Evolutionary conservation across 495 filamentous ascomycete genomes (phyloP).

Genomic region (Talaromyces trachyspermus): DNA sequence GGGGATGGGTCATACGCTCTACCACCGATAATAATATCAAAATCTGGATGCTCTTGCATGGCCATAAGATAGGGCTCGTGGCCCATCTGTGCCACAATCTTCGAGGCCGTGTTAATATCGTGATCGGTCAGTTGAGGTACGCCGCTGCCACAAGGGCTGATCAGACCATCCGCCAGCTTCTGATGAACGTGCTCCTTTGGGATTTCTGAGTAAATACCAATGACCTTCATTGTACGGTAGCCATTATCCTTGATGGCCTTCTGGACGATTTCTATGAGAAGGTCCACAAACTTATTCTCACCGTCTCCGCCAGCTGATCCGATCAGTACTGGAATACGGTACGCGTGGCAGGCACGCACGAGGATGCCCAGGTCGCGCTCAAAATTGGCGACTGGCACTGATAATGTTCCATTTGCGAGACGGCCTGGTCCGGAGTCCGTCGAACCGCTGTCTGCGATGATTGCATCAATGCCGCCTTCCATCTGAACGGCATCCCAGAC

Average conservation of each 20-base stretch:
- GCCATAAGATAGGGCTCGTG: not conserved
- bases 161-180: constrained; percentile 15
- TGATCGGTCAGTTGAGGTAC: constrained; percentile 26
- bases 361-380: constrained; percentile 29
- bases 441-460: constrained; percentile 39
- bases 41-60: not conserved
- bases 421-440: constrained; percentile 35
- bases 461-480: constrained; percentile 22
- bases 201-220: constrained; percentile 30
- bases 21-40: constrained; percentile 34
- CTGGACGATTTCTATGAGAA: constrained; percentile 23
- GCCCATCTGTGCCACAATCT: constrained; percentile 15
- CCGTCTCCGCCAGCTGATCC: constrained; percentile 38
- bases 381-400: constrained; percentile 20
- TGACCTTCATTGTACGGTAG: constrained; percentile 25
- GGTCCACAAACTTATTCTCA: constrained; percentile 27
- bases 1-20: constrained; percentile 39
- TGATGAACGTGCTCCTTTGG: constrained; percentile 20
- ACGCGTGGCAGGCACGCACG: constrained; percentile 16
- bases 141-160: constrained; percentile 14
- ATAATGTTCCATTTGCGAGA: constrained; percentile 26
- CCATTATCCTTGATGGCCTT: constrained; percentile 16
- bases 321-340: constrained; percentile 29
- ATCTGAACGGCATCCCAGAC: constrained; percentile 15
- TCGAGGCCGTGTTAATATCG: constrained; percentile 25